A percentile compares a stretch with the other conserved stretches of the same genome.
phyloP scores from a whole-genome alignment of 2,329 filamentous ascomycete genomes.

The Aspergillus udagawae region DNA sequence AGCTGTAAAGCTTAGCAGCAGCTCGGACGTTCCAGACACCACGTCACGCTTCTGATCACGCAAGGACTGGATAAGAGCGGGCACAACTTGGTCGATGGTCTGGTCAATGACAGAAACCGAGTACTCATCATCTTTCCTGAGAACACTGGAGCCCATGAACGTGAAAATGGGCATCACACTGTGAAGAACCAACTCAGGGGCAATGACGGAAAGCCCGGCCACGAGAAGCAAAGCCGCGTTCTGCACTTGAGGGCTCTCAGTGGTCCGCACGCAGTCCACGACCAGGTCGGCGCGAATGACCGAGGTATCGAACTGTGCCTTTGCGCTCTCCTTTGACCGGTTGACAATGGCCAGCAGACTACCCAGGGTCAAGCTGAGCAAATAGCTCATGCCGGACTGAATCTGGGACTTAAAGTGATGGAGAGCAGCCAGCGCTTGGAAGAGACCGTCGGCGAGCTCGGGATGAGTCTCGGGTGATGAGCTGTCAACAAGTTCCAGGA shows the following conservation, averaged over 20 bases:
- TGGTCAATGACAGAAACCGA: constrained; percentile 92
- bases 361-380: constrained; percentile 78
- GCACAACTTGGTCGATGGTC: constrained; percentile 91
- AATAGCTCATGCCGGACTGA: constrained; percentile 82
- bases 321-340: constrained; percentile 54
- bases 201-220: constrained; percentile 78
- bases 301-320: constrained; percentile 65
- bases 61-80: constrained; percentile 81
- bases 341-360: constrained; percentile 82
- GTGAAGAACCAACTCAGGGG: constrained; percentile 87
- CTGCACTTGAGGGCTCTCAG: constrained; percentile 87
- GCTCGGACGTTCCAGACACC: constrained; percentile 77
- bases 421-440: constrained; percentile 79
- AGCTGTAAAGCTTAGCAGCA: constrained; percentile 92
- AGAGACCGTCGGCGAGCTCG: constrained; percentile 72
- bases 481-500: constrained; percentile 81
- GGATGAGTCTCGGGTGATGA: constrained; percentile 71
- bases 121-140: constrained; percentile 93
- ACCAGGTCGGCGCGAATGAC: constrained; percentile 84
- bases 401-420: constrained; percentile 78
- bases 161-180: constrained; percentile 99
- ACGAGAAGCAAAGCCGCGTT: constrained; percentile 86
- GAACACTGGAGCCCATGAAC: constrained; percentile 88
- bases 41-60: constrained; percentile 72
- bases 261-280: constrained; percentile 90